Evolutionary conservation across 306 rosid genomes (phyloP).

Genomic region (Hippophae rhamnoides): DNA sequence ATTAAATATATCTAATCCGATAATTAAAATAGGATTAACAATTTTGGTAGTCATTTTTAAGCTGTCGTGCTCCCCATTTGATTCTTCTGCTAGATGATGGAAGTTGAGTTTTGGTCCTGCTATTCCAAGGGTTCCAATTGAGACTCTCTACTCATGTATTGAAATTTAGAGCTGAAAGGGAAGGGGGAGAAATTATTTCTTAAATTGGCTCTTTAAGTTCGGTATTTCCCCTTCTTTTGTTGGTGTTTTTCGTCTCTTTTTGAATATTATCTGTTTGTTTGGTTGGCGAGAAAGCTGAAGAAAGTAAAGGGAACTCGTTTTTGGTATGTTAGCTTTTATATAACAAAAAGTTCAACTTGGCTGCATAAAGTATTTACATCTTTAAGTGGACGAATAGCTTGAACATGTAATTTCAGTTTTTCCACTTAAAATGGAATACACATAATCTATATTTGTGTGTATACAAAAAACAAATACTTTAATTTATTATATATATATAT

Average conservation of each 20-base stretch:
- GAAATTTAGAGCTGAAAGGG: slow-evolving; percentile 31
- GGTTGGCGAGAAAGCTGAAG: slow-evolving; percentile 27
- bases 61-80: slow-evolving; percentile 33
- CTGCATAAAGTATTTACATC: too few species aligned
- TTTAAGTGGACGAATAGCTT: too few species aligned
- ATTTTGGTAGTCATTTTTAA: slow-evolving; percentile 23
- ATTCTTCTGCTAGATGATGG: slow-evolving; percentile 28
- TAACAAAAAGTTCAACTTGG: too few species aligned
- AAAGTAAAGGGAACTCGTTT: slow-evolving; percentile 12
- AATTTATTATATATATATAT: background rate
- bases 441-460: too few species aligned
- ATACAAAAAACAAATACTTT: too few species aligned
- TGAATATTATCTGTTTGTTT: slow-evolving; percentile 5
- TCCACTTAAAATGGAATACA: too few species aligned
- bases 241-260: background rate
- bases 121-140: slow-evolving; percentile 16
- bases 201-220: slow-evolving; percentile 32
- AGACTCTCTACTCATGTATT: slow-evolving; percentile 6
- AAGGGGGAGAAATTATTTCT: slow-evolving; percentile 2
- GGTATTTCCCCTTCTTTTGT: slow-evolving; percentile 1
- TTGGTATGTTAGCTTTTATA: background rate
- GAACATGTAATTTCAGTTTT: too few species aligned
- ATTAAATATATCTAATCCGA: slow-evolving; percentile 15
- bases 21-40: slow-evolving; percentile 9
- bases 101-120: slow-evolving; percentile 23